Evolutionary conservation across 768 basidiomycete species (phyloP).

Genomic region (Tephrocybe sp.): DNA sequence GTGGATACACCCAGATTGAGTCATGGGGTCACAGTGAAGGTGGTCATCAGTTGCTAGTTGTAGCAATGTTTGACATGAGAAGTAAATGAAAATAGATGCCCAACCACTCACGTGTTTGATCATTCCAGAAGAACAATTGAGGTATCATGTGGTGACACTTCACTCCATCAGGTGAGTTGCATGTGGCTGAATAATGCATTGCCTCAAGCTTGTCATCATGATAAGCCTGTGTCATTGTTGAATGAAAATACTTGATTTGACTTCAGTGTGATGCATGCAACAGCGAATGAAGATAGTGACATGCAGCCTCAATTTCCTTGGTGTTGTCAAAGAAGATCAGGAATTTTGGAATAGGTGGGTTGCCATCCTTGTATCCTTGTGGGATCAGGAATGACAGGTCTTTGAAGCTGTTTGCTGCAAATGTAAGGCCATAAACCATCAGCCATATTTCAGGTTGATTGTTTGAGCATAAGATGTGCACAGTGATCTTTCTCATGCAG

Average conservation of each 20-base stretch:
- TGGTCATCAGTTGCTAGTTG: conserved; percentile 4
- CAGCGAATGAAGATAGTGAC: background rate
- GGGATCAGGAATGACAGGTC: conserved; percentile 18
- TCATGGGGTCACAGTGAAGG: conserved; percentile 3
- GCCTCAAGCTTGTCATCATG: background rate
- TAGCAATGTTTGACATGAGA: conserved; percentile 2
- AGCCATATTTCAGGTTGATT: conserved; percentile 33
- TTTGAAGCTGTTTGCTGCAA: conserved; percentile 19
- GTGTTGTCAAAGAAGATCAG: conserved; percentile 9
- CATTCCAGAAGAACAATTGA: conserved; percentile 7
- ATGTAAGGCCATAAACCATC: conserved; percentile 22
- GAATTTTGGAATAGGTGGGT: conserved; percentile 3
- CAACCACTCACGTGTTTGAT: conserved; percentile 7
- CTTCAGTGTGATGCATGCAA: background rate
- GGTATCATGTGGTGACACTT: background rate
- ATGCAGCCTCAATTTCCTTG: conserved; percentile 2
- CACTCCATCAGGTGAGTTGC: background rate
- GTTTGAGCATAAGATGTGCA: conserved; percentile 23
- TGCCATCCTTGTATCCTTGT: background rate
- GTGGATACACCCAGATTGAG: conserved; percentile 1
- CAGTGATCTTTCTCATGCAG: conserved; percentile 14
- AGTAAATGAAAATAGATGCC: background rate
- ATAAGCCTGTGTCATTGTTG: conserved; percentile 1
- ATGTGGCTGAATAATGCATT: conserved; percentile 8
- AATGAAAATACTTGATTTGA: conserved; percentile 5